A percentile compares a stretch with the other conserved stretches of the same genome.
These are phyloP conservation scores for Kodamaea fukazawae DNA, from an alignment of 805 yeast genomes.

Conservation along the genomic window DNA sequence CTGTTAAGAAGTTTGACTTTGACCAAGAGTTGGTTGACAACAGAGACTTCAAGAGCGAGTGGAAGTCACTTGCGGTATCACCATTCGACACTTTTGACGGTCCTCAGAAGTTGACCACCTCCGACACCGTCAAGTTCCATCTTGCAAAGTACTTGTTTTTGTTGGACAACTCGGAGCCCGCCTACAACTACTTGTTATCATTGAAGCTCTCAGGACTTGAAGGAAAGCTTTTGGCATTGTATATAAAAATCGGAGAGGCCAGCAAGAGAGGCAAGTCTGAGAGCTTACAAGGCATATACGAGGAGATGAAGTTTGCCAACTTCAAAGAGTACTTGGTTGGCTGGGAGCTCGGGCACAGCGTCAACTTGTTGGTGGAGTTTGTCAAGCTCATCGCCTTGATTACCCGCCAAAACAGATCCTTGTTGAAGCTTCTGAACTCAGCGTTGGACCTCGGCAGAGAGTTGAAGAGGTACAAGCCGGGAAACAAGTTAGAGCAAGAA, in stretches of 20 bases:
- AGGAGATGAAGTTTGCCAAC: conserved; percentile 1
- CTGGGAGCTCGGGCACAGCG: conserved; percentile 19
- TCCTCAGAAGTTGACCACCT: conserved; percentile 1
- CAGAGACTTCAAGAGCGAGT: conserved; percentile 55
- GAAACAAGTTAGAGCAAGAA: conserved; percentile 4
- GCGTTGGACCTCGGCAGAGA: conserved; percentile 12
- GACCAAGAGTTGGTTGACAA: conserved; percentile 44
- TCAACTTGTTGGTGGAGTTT: conserved; percentile 13
- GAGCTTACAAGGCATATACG: neutral
- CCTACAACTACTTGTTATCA: conserved; percentile 21
- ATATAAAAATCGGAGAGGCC: no score
- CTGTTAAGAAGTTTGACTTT: conserved; percentile 3
- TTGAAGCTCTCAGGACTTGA: no score
- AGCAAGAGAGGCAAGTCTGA: no score
- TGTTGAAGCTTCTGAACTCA: no score
- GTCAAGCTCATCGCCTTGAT: conserved; percentile 7
- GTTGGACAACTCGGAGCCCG: conserved; percentile 26
- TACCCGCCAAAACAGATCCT: conserved; percentile 9
- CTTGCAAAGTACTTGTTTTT: conserved; percentile 41
- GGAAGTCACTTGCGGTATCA: conserved; percentile 33
- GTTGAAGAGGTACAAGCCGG: conserved; percentile 10
- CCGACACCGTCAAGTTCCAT: conserved; percentile 27
- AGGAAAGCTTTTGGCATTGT: no score
- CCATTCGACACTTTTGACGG: conserved; percentile 5
- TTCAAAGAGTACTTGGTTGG: neutral